phyloP scores from a whole-genome alignment of 148 eudicot genomes.

The Chenopodium album region DNA sequence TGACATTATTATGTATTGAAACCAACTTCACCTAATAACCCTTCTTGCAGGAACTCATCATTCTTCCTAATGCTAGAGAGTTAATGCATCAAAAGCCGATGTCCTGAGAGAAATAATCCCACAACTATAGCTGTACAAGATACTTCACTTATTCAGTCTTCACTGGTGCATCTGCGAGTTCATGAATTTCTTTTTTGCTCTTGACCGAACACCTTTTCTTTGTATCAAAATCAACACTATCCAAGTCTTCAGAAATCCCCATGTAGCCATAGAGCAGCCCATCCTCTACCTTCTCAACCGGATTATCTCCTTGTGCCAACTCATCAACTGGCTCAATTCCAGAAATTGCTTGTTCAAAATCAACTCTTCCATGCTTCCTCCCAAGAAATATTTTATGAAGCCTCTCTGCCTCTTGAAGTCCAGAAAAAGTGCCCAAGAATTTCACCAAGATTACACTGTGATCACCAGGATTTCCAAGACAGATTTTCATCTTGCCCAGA shows the following conservation, averaged over 20 bases:
- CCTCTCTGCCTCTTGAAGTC: conserved; percentile 51
- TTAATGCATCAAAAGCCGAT: background rate
- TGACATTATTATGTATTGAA: background rate
- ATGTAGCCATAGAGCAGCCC: conserved; percentile 45
- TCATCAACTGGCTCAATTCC: conserved; percentile 31
- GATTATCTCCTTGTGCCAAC: conserved; percentile 9
- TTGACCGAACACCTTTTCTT: conserved; percentile 45
- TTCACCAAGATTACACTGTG: conserved; percentile 41
- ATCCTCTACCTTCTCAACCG: conserved; percentile 25
- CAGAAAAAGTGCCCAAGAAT: conserved; percentile 54
- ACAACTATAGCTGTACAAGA: background rate
- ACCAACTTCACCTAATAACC: background rate
- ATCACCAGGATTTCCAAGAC: conserved; percentile 45
- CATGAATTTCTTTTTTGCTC: conserved; percentile 59
- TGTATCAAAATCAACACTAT: conserved; percentile 40
- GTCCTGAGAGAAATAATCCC: background rate
- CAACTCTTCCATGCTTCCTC: conserved; percentile 41
- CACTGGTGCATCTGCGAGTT: conserved; percentile 51
- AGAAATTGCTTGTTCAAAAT: conserved; percentile 29
- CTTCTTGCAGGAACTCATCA: background rate
- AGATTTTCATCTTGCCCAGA: conserved; percentile 40
- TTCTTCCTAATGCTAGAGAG: background rate
- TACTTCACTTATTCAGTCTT: conserved; percentile 30
- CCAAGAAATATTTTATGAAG: conserved; percentile 44
- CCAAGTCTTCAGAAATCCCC: conserved; percentile 58